phyloP scores from a whole-genome alignment of 495 filamentous ascomycete genomes.

The Neurospora sp. region DNA sequence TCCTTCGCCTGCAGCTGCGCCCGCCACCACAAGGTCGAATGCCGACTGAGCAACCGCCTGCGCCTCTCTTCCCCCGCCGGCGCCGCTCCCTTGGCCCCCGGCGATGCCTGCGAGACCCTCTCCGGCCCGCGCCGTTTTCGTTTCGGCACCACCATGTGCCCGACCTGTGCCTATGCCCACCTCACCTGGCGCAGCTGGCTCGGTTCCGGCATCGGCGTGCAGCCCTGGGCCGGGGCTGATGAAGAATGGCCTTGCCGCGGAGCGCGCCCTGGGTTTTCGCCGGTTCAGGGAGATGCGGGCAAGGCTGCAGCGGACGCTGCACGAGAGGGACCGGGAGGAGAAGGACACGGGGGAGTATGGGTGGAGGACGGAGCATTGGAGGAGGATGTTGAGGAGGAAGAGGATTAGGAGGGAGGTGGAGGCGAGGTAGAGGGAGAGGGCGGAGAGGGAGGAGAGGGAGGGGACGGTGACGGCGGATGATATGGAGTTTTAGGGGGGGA shows the following conservation, averaged over 20 bases:
- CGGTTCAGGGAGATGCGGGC: not conserved
- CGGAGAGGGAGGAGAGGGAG: not conserved
- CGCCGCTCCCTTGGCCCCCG: not conserved
- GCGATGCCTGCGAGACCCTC: not conserved
- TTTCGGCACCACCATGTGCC: too few relatives aligned
- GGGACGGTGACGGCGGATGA: not conserved
- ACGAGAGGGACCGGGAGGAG: not conserved
- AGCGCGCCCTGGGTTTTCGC: not conserved
- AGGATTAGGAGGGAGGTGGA: not conserved
- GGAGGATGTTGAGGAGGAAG: not conserved
- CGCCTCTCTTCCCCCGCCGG: not conserved
- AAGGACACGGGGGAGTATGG: too few relatives aligned
- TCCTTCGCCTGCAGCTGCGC: not conserved
- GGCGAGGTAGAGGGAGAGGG: not conserved
- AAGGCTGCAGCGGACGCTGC: not conserved
- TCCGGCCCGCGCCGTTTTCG: too few relatives aligned
- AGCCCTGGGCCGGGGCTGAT: too few relatives aligned
- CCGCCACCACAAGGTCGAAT: not conserved
- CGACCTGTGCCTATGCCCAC: too few relatives aligned
- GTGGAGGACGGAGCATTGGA: not conserved
- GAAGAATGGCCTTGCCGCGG: too few relatives aligned
- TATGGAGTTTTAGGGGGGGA: not conserved
- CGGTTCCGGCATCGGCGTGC: too few relatives aligned
- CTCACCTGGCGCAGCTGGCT: too few relatives aligned
- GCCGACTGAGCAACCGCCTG: not conserved